Conservation (phyloP, 164 flowering plant genomes). For the Pachysandra terminalis region DNA sequence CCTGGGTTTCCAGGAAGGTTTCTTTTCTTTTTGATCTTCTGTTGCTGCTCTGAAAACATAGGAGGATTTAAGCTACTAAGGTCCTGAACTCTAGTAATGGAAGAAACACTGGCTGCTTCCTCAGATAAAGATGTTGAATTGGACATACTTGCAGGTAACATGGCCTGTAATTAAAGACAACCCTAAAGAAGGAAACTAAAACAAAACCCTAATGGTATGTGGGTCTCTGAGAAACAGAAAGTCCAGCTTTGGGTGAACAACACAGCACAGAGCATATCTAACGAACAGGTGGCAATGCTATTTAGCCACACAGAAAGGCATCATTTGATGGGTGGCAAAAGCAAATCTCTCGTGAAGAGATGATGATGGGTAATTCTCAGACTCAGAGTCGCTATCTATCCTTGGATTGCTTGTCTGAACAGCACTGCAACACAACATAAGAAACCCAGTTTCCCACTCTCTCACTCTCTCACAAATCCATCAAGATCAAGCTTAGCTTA, state of each 20-base stretch:
- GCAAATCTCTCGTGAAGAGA: constrained; percentile 49
- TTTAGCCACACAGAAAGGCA: constrained; percentile 34
- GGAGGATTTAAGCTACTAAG: constrained; percentile 38
- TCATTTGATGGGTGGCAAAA: constrained; percentile 29
- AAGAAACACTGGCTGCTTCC: constrained; percentile 60
- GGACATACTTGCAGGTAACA: constrained; percentile 55
- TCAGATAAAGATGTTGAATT: constrained; percentile 74
- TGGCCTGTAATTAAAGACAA: constrained; percentile 26
- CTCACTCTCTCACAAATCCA: constrained; percentile 12
- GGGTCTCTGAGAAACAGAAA: background rate
- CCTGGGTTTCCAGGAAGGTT: constrained; percentile 94
- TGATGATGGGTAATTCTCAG: constrained; percentile 38
- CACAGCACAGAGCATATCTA: constrained; percentile 6
- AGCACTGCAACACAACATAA: constrained; percentile 31
- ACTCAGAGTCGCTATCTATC: constrained; percentile 49
- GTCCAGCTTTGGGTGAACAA: background rate
- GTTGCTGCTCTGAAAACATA: constrained; percentile 28
- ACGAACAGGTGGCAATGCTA: constrained; percentile 21
- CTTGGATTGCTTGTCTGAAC: constrained; percentile 54
- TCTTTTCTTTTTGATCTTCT: constrained; percentile 70
- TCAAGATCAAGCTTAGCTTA: too few relatives aligned
- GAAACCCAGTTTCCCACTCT: constrained; percentile 29
- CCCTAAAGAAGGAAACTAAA: constrained; percentile 20
- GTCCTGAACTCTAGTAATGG: constrained; percentile 44
- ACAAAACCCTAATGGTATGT: constrained; percentile 12